These are phyloP conservation scores for Actinomucor elegans DNA, from an alignment of 371 early-diverging fungal genomes.

Conservation along the genomic window DNA sequence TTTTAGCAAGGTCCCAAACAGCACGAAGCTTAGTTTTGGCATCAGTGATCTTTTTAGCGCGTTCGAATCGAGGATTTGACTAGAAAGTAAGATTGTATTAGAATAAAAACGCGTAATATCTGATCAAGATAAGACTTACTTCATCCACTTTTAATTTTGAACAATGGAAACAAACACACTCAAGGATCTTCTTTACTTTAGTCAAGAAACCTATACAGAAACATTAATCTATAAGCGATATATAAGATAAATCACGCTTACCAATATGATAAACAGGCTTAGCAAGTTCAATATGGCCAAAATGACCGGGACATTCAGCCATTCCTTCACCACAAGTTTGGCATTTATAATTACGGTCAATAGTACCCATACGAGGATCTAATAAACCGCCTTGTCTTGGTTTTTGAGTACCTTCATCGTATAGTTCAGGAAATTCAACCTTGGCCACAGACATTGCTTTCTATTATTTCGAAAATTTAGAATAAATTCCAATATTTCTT, in stretches of 20 bases:
- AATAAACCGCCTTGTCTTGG: constrained; percentile 88
- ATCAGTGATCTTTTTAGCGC: constrained; percentile 73
- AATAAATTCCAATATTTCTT: not conserved
- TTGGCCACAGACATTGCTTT: constrained; percentile 96
- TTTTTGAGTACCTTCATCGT: constrained; percentile 88
- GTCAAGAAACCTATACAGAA: constrained; percentile 63
- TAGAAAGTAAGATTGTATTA: constrained; percentile 15
- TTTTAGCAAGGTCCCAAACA: constrained; percentile 94
- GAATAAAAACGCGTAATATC: not conserved
- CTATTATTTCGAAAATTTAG: too few relatives aligned
- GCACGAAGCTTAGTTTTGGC: constrained; percentile 79
- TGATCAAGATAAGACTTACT: constrained; percentile 35
- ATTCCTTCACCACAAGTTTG: constrained; percentile 96
- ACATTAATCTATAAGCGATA: not conserved
- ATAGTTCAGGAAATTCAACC: constrained; percentile 94
- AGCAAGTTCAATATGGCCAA: constrained; percentile 99
- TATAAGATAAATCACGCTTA: constrained; percentile 28
- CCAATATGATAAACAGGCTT: constrained; percentile 97
- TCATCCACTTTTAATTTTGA: constrained; percentile 94
- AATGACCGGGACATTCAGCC: constrained; percentile 99
- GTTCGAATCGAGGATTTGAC: constrained; percentile 73
- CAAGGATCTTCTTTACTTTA: constrained; percentile 97
- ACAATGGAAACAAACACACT: constrained; percentile 98
- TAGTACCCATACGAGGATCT: constrained; percentile 99
- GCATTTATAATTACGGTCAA: constrained; percentile 98